Conservation (phyloP, 257 asterid genomes). For the Buddleja alternifolia region DNA sequence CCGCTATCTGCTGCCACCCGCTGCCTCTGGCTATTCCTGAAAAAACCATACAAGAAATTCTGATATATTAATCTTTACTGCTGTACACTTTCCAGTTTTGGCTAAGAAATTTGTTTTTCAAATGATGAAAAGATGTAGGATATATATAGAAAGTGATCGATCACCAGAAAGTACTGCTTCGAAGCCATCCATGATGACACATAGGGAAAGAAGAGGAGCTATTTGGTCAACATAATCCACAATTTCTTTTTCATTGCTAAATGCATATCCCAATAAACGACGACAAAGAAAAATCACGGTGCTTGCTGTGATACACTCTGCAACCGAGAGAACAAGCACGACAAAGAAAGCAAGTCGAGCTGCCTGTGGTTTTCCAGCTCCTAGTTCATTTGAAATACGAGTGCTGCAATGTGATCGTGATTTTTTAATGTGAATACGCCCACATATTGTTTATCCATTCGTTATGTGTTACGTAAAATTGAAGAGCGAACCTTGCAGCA, state of each 20-base stretch:
- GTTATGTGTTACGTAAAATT: background rate
- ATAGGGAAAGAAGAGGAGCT: slow-evolving; percentile 50
- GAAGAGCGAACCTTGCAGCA: slow-evolving; percentile 56
- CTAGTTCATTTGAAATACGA: slow-evolving; percentile 59
- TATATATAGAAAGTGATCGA: too few species aligned
- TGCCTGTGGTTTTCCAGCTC: slow-evolving; percentile 54
- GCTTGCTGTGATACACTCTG: slow-evolving; percentile 46
- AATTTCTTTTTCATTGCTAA: slow-evolving; percentile 49
- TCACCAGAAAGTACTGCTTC: slow-evolving; percentile 54
- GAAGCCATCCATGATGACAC: slow-evolving; percentile 47
- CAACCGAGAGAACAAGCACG: slow-evolving; percentile 36
- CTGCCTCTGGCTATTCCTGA: slow-evolving; percentile 59
- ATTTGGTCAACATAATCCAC: slow-evolving; percentile 43
- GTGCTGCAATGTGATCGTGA: slow-evolving; percentile 37
- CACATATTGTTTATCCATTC: background rate
- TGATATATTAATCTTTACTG: too few species aligned
- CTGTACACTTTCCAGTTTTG: too few species aligned
- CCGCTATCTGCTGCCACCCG: slow-evolving; percentile 62
- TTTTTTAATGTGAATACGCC: background rate
- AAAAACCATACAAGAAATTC: background rate
- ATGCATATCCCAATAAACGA: slow-evolving; percentile 44
- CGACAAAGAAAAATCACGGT: slow-evolving; percentile 35
- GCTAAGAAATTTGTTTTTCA: background rate
- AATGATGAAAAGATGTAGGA: too few species aligned
- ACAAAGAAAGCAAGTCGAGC: slow-evolving; percentile 39